Base-by-base conservation (phyloP, 2,329 filamentous ascomycete species). In the Purpureocillium takamizusanense region DNA sequence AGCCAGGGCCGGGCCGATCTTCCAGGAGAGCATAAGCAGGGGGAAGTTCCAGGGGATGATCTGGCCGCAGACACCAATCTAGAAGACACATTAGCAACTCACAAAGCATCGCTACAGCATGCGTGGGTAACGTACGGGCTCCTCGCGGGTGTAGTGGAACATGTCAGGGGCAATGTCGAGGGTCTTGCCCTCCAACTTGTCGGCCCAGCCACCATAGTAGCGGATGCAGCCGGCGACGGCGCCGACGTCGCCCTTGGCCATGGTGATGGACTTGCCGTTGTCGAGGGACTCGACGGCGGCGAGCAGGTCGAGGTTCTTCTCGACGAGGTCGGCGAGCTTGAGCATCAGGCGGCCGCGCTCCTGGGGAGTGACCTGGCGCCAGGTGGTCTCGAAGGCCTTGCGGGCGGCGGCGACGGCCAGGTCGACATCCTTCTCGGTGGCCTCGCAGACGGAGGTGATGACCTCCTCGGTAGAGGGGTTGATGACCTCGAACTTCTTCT, bases 31-130 rank as follows among this genome's bases (percentile, higher is more conserved):
- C 83, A 89, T 89, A 56, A 85, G 75, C 33, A 90, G 67, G 7
- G 85, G 85, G 67, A 87, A 90, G 70, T 90, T 90, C 85, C 85
- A 89, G 45, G 86, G 86, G 53, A 92, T 90, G 56, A 90, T 89
- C 62, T 92, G 86, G 55, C 81, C 87, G 61, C 86, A 88, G 42
- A 88, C 83, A 61, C 83, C 83, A 47, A 84, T 69, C 57, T 62
- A 21, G 29, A 6, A 12, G 9, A 12, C 4, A 31, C 3, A 14
- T 33, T 16, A n/a, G 28, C 28, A 14, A 30, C 28, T 14, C 7
- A 5, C 7, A 12, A 7, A 7, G 7, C 12, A 6, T 30, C 11
- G 28, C 5, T 7, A 7, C n/a, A 14, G 6, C 28, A 13, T 12
- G 28, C 28, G 11, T 7, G 6, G 7, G 28, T 30, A 6, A 63